phyloP scores from a whole-genome alignment of 176 grass and related monocot species.

The Eremochloa ophiuroides region DNA sequence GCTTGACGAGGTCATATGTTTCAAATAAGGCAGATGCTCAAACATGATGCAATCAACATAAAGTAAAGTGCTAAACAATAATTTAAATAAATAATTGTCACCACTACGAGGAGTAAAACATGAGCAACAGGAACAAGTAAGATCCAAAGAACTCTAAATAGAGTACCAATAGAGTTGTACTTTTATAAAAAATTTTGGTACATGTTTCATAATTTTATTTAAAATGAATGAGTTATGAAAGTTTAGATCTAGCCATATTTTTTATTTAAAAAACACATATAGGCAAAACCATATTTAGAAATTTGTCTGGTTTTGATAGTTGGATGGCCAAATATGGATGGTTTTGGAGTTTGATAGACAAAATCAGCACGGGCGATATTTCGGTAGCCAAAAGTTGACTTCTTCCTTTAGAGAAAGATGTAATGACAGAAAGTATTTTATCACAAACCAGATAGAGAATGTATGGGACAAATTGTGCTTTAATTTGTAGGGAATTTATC shows the following conservation, averaged over 20 bases:
- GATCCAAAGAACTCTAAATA: background rate
- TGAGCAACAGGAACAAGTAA: background rate
- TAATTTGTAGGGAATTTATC: constrained; percentile 19
- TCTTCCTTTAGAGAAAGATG: background rate
- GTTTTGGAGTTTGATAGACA: too few species aligned
- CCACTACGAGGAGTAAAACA: background rate
- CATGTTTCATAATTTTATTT: background rate
- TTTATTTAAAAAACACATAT: background rate
- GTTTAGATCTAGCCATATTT: background rate
- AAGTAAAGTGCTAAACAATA: background rate
- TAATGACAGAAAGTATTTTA: background rate
- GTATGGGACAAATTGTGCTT: background rate
- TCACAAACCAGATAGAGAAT: background rate
- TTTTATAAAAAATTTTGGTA: background rate
- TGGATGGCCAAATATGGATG: background rate
- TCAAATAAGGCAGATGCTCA: background rate
- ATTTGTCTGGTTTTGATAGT: background rate
- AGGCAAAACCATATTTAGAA: background rate
- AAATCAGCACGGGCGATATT: background rate
- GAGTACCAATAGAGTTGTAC: background rate
- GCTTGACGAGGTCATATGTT: background rate
- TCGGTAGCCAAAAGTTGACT: background rate
- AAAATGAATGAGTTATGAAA: background rate
- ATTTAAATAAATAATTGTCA: background rate
- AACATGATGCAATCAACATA: background rate